A percentile compares a stretch with the other conserved stretches of the same genome.
Evolutionary conservation across 1,139 yeast species (phyloP).

Genomic region (Pichia inconspicua): DNA sequence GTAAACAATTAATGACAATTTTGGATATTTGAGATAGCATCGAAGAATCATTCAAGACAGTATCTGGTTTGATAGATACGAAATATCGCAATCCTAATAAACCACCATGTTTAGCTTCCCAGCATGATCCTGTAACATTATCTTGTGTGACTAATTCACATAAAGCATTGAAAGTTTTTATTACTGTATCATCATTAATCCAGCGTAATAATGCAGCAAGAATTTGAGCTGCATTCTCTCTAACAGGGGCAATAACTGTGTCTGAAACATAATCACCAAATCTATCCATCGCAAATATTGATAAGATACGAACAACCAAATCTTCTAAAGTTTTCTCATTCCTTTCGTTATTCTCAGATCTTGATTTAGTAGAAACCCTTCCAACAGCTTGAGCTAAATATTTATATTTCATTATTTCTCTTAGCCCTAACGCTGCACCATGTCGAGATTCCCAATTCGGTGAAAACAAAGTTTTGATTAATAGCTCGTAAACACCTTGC

Average conservation of each 20-base stretch:
- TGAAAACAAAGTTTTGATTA: constrained; percentile 72
- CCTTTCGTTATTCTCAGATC: constrained; percentile 53
- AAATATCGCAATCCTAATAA: constrained; percentile 88
- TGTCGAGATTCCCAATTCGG: constrained; percentile 94
- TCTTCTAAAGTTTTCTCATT: constrained; percentile 78
- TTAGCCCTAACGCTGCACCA: constrained; percentile 87
- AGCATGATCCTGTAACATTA: constrained; percentile 36
- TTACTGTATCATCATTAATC: constrained; percentile 48
- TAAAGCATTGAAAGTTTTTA: constrained; percentile 59
- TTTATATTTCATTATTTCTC: constrained; percentile 67
- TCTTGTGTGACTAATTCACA: constrained; percentile 69
- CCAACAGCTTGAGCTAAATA: constrained; percentile 82
- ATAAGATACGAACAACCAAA: constrained; percentile 74
- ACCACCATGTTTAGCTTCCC: constrained; percentile 99
- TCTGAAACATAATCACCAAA: constrained; percentile 97
- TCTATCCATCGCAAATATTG: constrained; percentile 85
- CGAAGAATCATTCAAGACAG: constrained; percentile 50
- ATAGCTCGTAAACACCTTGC: constrained; percentile 89
- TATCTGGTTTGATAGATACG: constrained; percentile 81
- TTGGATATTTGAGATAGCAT: constrained; percentile 66
- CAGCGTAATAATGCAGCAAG: constrained; percentile 81
- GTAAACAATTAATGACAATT: constrained; percentile 80
- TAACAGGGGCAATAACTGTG: constrained; percentile 95
- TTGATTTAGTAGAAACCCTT: constrained; percentile 57
- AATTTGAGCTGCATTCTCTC: constrained; percentile 95